Conservation (phyloP, 75 land plant genomes). For the Selaginella moellendorffii region DNA sequence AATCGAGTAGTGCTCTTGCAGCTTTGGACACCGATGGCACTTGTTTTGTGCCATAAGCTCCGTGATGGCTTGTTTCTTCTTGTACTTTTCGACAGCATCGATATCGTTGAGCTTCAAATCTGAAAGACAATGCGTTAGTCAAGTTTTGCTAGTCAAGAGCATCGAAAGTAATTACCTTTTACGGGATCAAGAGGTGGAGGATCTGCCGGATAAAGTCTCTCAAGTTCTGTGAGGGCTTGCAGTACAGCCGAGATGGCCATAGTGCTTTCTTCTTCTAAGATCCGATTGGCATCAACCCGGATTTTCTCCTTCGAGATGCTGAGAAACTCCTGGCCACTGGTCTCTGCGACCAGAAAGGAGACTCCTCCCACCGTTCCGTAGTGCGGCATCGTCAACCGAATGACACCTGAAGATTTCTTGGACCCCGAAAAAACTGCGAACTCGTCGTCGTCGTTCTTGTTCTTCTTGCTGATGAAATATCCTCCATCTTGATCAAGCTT, state of each 20-base stretch:
- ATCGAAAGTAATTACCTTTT: too few species aligned
- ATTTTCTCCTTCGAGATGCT: conserved; percentile 67
- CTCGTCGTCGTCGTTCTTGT: conserved; percentile 69
- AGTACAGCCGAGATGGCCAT: conserved; percentile 65
- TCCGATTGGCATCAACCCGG: conserved; percentile 62
- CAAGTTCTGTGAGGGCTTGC: conserved; percentile 42
- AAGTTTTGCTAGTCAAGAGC: too few species aligned
- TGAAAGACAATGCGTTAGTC: conserved; percentile 18
- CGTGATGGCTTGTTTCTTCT: conserved; percentile 31
- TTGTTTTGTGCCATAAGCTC: conserved; percentile 59
- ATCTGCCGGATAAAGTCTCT: conserved; percentile 41
- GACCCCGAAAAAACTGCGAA: conserved; percentile 23
- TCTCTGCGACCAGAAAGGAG: conserved; percentile 56
- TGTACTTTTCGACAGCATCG: conserved; percentile 44
- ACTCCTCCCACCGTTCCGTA: conserved; percentile 52
- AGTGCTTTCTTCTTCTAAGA: conserved; percentile 62
- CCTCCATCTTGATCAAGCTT: conserved; percentile 32
- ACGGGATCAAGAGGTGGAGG: conserved; percentile 76
- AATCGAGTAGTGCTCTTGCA: conserved; percentile 53
- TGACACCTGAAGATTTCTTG: conserved; percentile 61
- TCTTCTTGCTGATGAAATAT: conserved; percentile 50
- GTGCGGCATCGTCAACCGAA: conserved; percentile 68
- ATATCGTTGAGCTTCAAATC: conserved; percentile 75
- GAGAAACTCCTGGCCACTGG: conserved; percentile 47
- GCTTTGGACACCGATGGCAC: conserved; percentile 75